Evolutionary conservation across 352 stramenopile genomes (phyloP).

Genomic region (Pythium biforme): DNA sequence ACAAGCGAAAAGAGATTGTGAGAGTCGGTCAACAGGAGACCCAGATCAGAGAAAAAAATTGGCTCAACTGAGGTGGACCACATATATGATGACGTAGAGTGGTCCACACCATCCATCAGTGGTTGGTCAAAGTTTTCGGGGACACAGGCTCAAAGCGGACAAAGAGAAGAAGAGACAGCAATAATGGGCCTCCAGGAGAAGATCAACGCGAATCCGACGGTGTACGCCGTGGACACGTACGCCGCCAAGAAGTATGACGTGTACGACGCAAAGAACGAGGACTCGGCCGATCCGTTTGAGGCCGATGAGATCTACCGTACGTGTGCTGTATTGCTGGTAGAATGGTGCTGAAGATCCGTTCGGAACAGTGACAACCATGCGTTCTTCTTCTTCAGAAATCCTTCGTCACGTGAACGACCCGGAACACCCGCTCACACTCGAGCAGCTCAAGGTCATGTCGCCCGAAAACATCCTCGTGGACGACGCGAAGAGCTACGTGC

Average conservation of each 20-base stretch:
- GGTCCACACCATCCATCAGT: not conserved
- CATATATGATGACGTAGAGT: not conserved
- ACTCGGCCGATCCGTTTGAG: constrained; percentile 77
- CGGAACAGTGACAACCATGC: not conserved
- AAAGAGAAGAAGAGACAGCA: not conserved
- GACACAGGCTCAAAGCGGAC: not conserved
- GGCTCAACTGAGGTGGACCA: not conserved
- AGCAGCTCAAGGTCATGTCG: constrained; percentile 93
- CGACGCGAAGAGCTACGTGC: constrained; percentile 73
- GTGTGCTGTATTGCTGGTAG: constrained; percentile 7
- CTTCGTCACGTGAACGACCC: constrained; percentile 91
- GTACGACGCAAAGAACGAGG: constrained; percentile 58
- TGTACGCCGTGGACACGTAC: constrained; percentile 71
- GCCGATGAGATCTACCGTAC: constrained; percentile 84
- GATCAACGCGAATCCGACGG: constrained; percentile 88
- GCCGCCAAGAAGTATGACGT: constrained; percentile 62
- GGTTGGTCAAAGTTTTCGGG: not conserved
- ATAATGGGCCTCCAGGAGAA: constrained; percentile 76
- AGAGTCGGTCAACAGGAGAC: not conserved
- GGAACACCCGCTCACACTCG: constrained; percentile 91
- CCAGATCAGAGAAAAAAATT: not conserved
- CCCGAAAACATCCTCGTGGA: constrained; percentile 90
- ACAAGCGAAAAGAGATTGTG: not conserved
- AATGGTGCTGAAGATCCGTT: not conserved
- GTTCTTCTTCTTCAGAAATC: constrained; percentile 47